Conservation (phyloP, 345 rosid genomes). For the Populus euphratica region DNA sequence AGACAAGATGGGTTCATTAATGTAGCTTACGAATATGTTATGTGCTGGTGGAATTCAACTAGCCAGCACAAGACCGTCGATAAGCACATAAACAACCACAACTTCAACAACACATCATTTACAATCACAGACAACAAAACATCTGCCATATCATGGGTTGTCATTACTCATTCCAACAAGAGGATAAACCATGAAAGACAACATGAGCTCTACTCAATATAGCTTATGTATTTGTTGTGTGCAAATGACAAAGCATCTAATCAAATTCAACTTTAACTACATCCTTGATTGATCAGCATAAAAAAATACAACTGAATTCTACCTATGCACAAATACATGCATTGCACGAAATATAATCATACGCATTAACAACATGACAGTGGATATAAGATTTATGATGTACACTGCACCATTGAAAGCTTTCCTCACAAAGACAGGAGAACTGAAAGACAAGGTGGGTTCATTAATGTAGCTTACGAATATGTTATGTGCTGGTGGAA, state of each 20-base stretch:
- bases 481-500: slow-evolving; percentile 41
- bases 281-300: neutral
- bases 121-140: neutral
- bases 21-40: slow-evolving; percentile 57
- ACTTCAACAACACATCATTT: neutral
- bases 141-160: no score
- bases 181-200: slow-evolving; percentile 12
- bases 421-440: slow-evolving; percentile 15
- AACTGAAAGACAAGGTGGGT: slow-evolving; percentile 30
- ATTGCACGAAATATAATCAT: neutral
- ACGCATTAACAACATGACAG: neutral
- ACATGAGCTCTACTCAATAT: no score
- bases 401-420: slow-evolving; percentile 34
- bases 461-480: slow-evolving; percentile 44
- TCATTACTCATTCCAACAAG: neutral
- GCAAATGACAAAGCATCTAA: no score
- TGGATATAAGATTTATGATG: neutral
- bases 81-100: slow-evolving; percentile 14
- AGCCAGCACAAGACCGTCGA: slow-evolving; percentile 48
- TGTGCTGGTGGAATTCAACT: slow-evolving; percentile 30
- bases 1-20: slow-evolving; percentile 18
- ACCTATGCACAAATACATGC: no score
- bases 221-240: no score
- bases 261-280: neutral
- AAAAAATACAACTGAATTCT: neutral